Percentiles rank a stretch among this genome's conserved stretches.
These are phyloP conservation scores for Raphanus sativus DNA, from an alignment of 345 rosid genomes.

Conservation along the genomic window DNA sequence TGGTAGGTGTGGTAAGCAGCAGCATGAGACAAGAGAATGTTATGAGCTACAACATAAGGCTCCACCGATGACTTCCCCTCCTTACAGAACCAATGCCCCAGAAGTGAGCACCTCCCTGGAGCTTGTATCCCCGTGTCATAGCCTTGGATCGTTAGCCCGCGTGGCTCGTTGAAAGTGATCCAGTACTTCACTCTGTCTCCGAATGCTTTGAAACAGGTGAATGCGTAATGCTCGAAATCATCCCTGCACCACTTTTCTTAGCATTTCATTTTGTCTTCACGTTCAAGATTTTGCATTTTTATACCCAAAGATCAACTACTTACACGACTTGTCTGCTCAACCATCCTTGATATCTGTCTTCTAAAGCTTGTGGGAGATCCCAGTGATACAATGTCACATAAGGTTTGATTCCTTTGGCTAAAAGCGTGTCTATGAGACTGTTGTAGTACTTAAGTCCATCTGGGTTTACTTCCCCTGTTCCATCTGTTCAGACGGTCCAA, in stretches of 20 bases:
- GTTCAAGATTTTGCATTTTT: constrained; percentile 3
- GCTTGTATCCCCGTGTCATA: constrained; percentile 93
- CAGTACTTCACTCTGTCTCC: constrained; percentile 90
- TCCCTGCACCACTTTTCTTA: constrained; percentile 42
- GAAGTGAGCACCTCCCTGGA: constrained; percentile 90
- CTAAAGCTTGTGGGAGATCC: constrained; percentile 95
- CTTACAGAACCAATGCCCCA: constrained; percentile 68
- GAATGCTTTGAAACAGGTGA: constrained; percentile 72
- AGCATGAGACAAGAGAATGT: constrained; percentile 80
- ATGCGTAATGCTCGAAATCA: constrained; percentile 73
- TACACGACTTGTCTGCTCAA: constrained; percentile 62
- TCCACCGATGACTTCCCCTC: constrained; percentile 71
- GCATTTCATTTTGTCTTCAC: constrained; percentile 1
- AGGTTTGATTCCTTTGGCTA: constrained; percentile 85
- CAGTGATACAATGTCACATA: constrained; percentile 91
- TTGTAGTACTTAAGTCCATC: constrained; percentile 75
- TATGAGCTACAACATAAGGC: constrained; percentile 85
- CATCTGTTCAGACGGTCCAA: constrained; percentile 50
- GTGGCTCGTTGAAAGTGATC: constrained; percentile 96
- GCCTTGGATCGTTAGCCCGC: constrained; percentile 75
- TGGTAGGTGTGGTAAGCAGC: constrained; percentile 69
- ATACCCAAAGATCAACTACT: constrained; percentile 36
- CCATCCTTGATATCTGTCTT: constrained; percentile 90
- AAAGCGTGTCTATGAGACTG: constrained; percentile 61
- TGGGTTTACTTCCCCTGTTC: constrained; percentile 68